Base-by-base conservation (phyloP, 2,329 filamentous ascomycete species). In the Aspergillus udagawae region DNA sequence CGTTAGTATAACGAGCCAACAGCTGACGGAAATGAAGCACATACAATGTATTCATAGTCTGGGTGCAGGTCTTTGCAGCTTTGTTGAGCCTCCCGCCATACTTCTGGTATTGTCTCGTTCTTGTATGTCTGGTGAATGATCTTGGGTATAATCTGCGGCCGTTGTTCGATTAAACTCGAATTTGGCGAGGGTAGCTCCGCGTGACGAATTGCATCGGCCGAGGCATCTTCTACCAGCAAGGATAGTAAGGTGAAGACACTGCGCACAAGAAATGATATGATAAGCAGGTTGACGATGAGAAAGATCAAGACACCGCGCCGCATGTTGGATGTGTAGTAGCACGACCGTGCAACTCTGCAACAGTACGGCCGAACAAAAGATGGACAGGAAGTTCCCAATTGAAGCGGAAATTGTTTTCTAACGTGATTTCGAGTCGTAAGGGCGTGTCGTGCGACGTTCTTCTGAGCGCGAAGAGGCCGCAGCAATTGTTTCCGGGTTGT, bases 41-140 rank as follows among this genome's bases (percentile, higher is more conserved):
- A 27, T 71, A 88, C 85, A 77, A 82, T 90, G 76, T 90, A 90
- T 69, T 91, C 86, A 71, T 87, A 92, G 63, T 86, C 86, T 1
- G 84, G 80, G 69, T 92, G 88, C 52, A 87, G 71, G 23, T 87
- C 81, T 54, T 86, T 76, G 74, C 89, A 91, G 64, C 80, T 86
- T 73, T 85, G 77, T 64, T 89, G 86, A 32, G 87, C 81, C 9
- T 79, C 80, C 57, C 79, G 74, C 89, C 89, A 91, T 53, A 86
- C 82, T 49, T 76, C 77, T 0, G 88, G 88, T 42, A 91, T 85
- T 47, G 80, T 84, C 55, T 86, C 83, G 69, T 89, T 90, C 67
- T 84, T 84, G 73, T 90, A 90, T 9, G 88, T 90, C 71, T 91
- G 88, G 76, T 91, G 88, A 56, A 91, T 89, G 68, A 91, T 90